These are phyloP conservation scores for Pleomassaria siparia DNA, from an alignment of 2,329 filamentous ascomycete genomes.

Conservation along the genomic window DNA sequence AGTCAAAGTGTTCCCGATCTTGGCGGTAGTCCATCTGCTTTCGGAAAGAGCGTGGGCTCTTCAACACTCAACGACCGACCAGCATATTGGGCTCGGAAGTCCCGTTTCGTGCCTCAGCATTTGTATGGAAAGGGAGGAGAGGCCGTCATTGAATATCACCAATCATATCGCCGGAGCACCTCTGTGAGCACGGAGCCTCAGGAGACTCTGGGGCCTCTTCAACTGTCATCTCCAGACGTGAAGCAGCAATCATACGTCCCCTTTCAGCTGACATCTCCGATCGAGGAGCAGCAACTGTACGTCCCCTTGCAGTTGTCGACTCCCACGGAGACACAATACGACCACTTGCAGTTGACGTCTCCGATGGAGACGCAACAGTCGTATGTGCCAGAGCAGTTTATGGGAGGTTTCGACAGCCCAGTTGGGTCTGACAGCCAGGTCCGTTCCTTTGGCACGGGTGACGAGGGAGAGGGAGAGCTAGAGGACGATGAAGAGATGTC, in stretches of 20 bases:
- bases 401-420: neutral
- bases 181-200: constrained; percentile 18
- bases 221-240: constrained; percentile 26
- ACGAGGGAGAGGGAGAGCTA: constrained; percentile 12
- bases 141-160: constrained; percentile 30
- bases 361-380: constrained; percentile 26
- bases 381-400: constrained; percentile 6
- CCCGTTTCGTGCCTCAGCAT: constrained; percentile 39
- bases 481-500: constrained; percentile 5
- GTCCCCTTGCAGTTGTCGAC: too few species aligned
- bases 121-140: constrained; percentile 38
- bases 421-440: constrained; percentile 9
- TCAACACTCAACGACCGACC: constrained; percentile 16
- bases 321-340: too few species aligned
- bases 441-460: constrained; percentile 6
- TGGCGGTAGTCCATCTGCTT: neutral
- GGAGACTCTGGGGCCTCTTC: constrained; percentile 6
- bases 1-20: constrained; percentile 31
- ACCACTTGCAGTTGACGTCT: constrained; percentile 22
- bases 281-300: too few species aligned
- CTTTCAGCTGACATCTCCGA: too few species aligned
- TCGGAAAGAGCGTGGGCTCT: constrained; percentile 15
- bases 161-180: constrained; percentile 15
- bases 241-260: constrained; percentile 24
- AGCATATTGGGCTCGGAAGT: constrained; percentile 34